These are phyloP conservation scores for Chaetomium tenue DNA, from an alignment of 495 filamentous ascomycete species.

Conservation along the genomic window DNA sequence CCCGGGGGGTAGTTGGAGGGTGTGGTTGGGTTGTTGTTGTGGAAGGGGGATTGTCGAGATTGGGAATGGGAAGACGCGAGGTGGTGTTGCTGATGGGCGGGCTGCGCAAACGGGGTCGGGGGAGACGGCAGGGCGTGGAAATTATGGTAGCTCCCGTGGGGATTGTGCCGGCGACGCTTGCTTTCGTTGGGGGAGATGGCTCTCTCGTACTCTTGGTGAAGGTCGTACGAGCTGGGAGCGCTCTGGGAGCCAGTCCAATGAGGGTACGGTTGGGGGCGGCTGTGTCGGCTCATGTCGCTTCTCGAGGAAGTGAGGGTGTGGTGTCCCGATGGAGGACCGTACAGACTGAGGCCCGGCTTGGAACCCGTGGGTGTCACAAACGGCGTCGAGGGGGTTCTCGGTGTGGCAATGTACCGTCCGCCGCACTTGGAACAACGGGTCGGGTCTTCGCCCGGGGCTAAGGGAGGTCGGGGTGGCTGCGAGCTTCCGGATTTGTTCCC, in stretches of 20 bases:
- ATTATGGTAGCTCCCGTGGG: constrained; percentile 26
- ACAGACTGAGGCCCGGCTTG: constrained; percentile 30
- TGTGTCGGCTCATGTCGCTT: constrained; percentile 7
- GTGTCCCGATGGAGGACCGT: constrained; percentile 27
- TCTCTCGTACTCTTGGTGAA: constrained; percentile 43
- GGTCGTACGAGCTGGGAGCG: constrained; percentile 23
- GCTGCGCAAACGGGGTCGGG: constrained; percentile 17
- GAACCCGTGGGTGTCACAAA: constrained; percentile 39
- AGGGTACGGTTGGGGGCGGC: background rate
- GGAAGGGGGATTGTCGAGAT: constrained; percentile 18
- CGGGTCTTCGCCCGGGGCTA: constrained; percentile 44
- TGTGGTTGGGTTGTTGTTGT: constrained; percentile 22
- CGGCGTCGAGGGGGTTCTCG: constrained; percentile 54
- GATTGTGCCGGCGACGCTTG: constrained; percentile 58
- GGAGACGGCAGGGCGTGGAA: constrained; percentile 28
- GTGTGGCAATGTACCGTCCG: constrained; percentile 60
- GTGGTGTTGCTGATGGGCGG: background rate
- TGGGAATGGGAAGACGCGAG: constrained; percentile 3
- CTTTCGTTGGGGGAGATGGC: constrained; percentile 48
- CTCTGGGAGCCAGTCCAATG: constrained; percentile 14
- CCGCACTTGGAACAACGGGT: constrained; percentile 61
- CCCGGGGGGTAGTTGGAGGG: background rate
- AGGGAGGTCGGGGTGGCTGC: constrained; percentile 32
- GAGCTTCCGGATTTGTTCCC: constrained; percentile 47
- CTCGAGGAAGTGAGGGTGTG: constrained; percentile 15